These are phyloP conservation scores for Sphaerulina vaccinii DNA, from an alignment of 2,329 filamentous ascomycete species.

Conservation along the genomic window DNA sequence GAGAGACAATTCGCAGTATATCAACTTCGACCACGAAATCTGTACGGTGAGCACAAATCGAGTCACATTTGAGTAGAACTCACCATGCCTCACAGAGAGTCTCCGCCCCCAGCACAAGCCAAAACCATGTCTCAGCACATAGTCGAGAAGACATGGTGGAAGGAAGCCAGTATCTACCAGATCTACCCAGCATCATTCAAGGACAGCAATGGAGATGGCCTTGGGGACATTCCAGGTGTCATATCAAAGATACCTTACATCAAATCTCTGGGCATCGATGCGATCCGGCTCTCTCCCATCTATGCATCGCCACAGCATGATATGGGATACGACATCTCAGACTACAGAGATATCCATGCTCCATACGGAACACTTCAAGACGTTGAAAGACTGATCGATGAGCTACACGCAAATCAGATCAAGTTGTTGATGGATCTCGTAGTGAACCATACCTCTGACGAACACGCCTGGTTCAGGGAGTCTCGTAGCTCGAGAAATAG, in stretches of 20 bases:
- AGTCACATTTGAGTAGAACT: no score
- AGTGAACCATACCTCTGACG: conserved; percentile 34
- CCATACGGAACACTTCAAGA: conserved; percentile 48
- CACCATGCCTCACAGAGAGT: conserved; percentile 14
- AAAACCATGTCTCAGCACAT: conserved; percentile 1
- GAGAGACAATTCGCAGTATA: no score
- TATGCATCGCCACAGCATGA: conserved; percentile 53
- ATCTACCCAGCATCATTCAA: conserved; percentile 60
- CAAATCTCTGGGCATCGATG: conserved; percentile 58
- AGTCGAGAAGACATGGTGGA: conserved; percentile 37
- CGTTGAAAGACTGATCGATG: conserved; percentile 45
- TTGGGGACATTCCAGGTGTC: conserved; percentile 65
- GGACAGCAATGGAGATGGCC: conserved; percentile 54
- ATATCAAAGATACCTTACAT: conserved; percentile 63
- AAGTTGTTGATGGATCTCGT: conserved; percentile 49
- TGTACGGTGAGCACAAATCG: no score
- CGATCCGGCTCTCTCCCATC: conserved; percentile 43
- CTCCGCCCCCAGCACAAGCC: conserved; percentile 1
- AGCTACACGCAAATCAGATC: conserved; percentile 46
- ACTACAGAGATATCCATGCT: conserved; percentile 48
- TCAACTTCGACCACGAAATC: no score
- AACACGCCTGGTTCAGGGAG: conserved; percentile 59
- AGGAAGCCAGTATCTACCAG: conserved; percentile 45
- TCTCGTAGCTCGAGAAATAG: conserved; percentile 51
- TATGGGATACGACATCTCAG: conserved; percentile 53